Base-by-base conservation (phyloP, 1,284 basidiomycete genomes). In the Phylloporus gajari region DNA sequence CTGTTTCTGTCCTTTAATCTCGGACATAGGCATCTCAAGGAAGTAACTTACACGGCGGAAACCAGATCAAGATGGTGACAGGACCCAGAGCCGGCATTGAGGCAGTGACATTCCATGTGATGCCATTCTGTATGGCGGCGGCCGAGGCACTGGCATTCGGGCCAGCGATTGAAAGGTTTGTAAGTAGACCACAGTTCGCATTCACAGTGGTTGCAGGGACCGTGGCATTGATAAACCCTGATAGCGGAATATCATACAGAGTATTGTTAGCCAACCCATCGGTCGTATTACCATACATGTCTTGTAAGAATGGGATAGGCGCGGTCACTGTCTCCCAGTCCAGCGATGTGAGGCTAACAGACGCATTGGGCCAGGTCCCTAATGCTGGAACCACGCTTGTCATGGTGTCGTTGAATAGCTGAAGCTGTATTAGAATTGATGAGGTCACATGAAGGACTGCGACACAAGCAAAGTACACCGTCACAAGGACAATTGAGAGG, bases 381-480 rank as follows among this genome's bases (percentile, higher is more conserved):
- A 58, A 15, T n/a, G 42, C 38, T 27, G n/a, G 35, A 3, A 5
- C n/a, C 17, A n/a, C 32, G 7, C 15, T 35, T 21, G 53, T 32
- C 17, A 30, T 21, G 9, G 65, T 67, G 27, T 40, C 19, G 27
- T 66, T 66, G 48, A 66, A 56, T 19, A 53, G 15, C 27, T 66
- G 35, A 8, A 35, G 35, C 35, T 35, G 35, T 35, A 35, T 8
- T 35, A 35, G 35, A 35, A 8, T 35, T 5, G 65, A 58, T 11
- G 65, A 67, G 11, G 65, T n/a, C 35, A 66, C 65, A 32, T 66
- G 65, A 66, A 66, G 65, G 6, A 42, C 65, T 1, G 53, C 58
- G 53, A 67, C 32, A 53, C 65, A 42, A 15, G 15, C 35, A 8
- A 35, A 35, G 35, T 35, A 35, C 35, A 35, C 35, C 35, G 35